Conservation (phyloP, 768 basidiomycete genomes). For the Mycena olivaceomarginata region DNA sequence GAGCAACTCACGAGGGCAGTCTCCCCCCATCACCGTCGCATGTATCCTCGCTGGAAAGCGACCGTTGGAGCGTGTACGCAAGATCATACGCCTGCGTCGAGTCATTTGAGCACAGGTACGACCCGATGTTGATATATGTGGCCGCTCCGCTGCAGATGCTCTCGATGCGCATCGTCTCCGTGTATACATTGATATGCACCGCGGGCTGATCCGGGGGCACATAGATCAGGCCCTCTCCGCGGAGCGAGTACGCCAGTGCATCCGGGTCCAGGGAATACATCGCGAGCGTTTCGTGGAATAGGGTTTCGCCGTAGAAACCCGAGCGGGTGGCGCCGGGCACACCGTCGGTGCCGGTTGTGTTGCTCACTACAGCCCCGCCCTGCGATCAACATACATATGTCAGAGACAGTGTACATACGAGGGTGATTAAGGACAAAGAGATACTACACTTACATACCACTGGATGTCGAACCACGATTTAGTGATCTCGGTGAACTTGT, state of each 20-base stretch:
- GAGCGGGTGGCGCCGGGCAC: constrained; percentile 9
- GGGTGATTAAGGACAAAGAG: not conserved
- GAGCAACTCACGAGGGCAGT: constrained; percentile 2
- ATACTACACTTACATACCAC: constrained; percentile 41
- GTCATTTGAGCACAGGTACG: not conserved
- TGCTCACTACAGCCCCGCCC: not conserved
- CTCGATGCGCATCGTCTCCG: constrained; percentile 6
- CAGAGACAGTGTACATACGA: too few species aligned
- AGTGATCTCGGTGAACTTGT: constrained; percentile 30
- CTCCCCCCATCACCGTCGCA: not conserved
- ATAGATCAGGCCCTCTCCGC: not conserved
- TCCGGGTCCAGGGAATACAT: not conserved
- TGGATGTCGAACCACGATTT: constrained; percentile 28
- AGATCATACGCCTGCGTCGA: not conserved
- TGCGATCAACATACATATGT: too few species aligned
- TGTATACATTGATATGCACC: not conserved
- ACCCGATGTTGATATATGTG: not conserved
- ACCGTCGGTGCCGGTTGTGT: not conserved
- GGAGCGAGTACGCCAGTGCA: not conserved
- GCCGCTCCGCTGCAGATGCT: not conserved
- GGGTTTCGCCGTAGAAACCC: not conserved
- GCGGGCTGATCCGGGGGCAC: not conserved
- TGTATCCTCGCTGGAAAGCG: not conserved
- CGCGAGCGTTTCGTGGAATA: constrained; percentile 2
- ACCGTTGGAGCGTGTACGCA: not conserved